Conservation (phyloP, 202 grass and related monocot species). For the Bolboschoenoplectus hybrid region DNA sequence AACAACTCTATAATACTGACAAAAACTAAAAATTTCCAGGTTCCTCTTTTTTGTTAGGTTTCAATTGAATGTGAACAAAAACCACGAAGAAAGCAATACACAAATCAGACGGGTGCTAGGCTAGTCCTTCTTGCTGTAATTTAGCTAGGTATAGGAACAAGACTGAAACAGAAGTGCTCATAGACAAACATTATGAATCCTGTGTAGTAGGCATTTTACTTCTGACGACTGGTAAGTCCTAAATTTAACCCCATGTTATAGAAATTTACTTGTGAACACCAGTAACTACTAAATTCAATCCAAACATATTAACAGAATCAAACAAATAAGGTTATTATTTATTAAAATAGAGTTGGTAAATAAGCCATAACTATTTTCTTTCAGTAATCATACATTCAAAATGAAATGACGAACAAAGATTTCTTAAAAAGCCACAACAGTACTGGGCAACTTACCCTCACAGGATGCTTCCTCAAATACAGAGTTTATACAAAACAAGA, state of each 20-base stretch:
- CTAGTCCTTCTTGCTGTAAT: background rate
- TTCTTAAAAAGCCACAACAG: background rate
- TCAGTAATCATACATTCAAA: background rate
- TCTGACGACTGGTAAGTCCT: background rate
- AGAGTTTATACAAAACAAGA: background rate
- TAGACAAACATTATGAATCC: background rate
- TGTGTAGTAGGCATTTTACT: background rate
- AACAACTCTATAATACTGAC: background rate
- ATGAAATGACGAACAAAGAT: background rate
- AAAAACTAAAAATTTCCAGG: background rate
- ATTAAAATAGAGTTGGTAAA: background rate
- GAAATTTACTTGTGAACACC: background rate
- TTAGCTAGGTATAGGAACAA: conserved; percentile 10
- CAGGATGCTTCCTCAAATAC: background rate
- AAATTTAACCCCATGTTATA: background rate
- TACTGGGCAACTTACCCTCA: background rate
- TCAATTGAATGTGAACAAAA: background rate
- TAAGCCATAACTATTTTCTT: background rate
- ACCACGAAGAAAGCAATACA: background rate
- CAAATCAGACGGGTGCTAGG: background rate
- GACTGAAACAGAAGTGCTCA: background rate
- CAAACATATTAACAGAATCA: conserved; percentile 9
- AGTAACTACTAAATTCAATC: background rate
- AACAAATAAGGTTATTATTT: background rate
- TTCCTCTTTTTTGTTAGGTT: background rate